Evolutionary conservation across 108 stramenopile genomes (phyloP).

Genomic region (Mayamaea pseudoterrestris): DNA sequence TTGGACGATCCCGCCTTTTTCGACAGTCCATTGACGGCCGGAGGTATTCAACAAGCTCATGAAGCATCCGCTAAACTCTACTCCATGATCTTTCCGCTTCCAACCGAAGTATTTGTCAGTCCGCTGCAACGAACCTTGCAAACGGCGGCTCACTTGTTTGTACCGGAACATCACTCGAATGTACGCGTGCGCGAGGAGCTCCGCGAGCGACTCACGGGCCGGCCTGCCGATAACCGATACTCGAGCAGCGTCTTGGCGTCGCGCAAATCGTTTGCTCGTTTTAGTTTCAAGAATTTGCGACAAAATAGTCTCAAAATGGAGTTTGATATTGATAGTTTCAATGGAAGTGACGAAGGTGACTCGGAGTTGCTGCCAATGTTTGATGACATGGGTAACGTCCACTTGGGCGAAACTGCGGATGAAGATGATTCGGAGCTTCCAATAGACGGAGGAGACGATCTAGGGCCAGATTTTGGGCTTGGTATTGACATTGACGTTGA

Average conservation of each 20-base stretch:
- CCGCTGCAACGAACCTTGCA: constrained; percentile 42
- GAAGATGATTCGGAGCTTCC: too few relatives aligned
- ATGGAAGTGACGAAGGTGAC: background rate
- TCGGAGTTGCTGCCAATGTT: background rate
- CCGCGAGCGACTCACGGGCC: constrained; percentile 36
- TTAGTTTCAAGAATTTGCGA: background rate
- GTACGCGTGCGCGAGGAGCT: constrained; percentile 35
- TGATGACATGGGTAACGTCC: too few relatives aligned
- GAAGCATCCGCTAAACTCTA: constrained; percentile 8
- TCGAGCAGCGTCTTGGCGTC: background rate
- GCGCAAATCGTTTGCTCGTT: constrained; percentile 1
- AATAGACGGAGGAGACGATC: too few relatives aligned
- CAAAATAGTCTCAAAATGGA: background rate
- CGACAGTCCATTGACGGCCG: constrained; percentile 36
- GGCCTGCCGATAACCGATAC: constrained; percentile 31
- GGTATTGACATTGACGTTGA: background rate
- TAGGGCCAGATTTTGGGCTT: background rate
- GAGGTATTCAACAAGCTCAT: constrained; percentile 27
- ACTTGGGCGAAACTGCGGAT: too few relatives aligned
- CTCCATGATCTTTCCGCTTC: constrained; percentile 17
- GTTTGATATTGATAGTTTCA: background rate
- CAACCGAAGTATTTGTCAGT: constrained; percentile 37
- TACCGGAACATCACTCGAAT: constrained; percentile 15
- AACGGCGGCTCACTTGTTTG: constrained; percentile 33
- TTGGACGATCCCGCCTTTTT: constrained; percentile 24